Evolutionary conservation across 768 basidiomycete species (phyloP).

Genomic region (Boletus vermiculosoides): DNA sequence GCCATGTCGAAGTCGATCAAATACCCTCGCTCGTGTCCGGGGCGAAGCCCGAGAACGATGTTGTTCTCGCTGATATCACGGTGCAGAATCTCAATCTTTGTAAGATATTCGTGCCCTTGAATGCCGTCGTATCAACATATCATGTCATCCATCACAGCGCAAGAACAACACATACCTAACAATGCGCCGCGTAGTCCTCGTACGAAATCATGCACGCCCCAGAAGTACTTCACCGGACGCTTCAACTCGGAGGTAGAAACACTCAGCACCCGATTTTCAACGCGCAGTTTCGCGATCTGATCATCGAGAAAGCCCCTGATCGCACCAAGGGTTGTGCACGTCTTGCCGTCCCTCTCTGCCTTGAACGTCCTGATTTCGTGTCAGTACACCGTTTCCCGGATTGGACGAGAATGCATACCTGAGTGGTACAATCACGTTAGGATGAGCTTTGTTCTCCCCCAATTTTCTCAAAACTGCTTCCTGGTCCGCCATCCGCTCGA

Average conservation of each 20-base stretch:
- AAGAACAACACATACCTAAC: constrained; percentile 1
- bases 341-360: neutral
- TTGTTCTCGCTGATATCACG: constrained; percentile 32
- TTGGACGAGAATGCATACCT: neutral
- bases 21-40: neutral
- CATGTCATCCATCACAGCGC: neutral
- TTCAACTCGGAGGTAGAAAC: neutral
- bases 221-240: constrained; percentile 14
- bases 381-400: neutral
- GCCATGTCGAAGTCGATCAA: constrained; percentile 17
- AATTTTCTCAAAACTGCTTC: neutral
- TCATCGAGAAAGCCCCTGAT: neutral
- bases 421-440: neutral
- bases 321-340: neutral
- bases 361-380: neutral
- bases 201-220: constrained; percentile 20
- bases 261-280: neutral
- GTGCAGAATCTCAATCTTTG: constrained; percentile 16
- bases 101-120: constrained; percentile 19
- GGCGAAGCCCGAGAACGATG: constrained; percentile 26
- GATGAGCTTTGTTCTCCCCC: neutral
- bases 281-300: neutral
- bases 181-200: constrained; percentile 15
- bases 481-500: neutral
- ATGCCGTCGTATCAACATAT: neutral